Conservation (phyloP, 2,329 filamentous ascomycete species). For the Corinectria fuckeliana region DNA sequence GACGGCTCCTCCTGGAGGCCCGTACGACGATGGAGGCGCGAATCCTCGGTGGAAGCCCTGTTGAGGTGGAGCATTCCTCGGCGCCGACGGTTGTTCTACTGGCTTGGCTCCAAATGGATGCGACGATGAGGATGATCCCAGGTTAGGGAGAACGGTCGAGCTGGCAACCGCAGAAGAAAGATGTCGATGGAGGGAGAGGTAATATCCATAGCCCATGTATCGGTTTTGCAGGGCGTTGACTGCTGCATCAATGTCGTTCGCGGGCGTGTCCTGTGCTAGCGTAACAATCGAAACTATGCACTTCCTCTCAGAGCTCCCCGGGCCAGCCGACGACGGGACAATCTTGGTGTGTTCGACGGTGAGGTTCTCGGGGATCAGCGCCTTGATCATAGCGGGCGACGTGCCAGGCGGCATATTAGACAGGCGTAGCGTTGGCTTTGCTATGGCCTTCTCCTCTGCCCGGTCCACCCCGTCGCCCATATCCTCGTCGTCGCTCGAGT, state of each 20-base stretch:
- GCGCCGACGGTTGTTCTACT: conserved; percentile 53
- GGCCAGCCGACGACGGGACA: conserved; percentile 59
- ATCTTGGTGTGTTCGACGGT: conserved; percentile 78
- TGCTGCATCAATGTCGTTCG: conserved; percentile 80
- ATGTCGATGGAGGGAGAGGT: conserved; percentile 80
- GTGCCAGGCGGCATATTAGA: conserved; percentile 66
- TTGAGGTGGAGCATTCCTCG: conserved; percentile 48
- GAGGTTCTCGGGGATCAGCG: conserved; percentile 64
- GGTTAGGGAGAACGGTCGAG: conserved; percentile 45
- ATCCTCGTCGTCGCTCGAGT: conserved; percentile 68
- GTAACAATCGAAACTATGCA: conserved; percentile 81
- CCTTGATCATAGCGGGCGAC: conserved; percentile 65
- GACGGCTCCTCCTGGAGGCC: conserved; percentile 48
- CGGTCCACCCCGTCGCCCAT: conserved; percentile 50
- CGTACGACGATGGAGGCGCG: conserved; percentile 78
- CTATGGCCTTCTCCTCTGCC: conserved; percentile 64
- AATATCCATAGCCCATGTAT: conserved; percentile 85
- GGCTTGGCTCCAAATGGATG: conserved; percentile 82
- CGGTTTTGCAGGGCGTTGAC: conserved; percentile 81
- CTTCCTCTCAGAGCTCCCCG: conserved; percentile 67
- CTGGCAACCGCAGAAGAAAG: conserved; percentile 75
- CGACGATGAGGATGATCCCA: conserved; percentile 51
- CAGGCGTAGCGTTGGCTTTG: conserved; percentile 68
- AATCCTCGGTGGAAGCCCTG: conserved; percentile 65
- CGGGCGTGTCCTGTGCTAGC: conserved; percentile 79